Conservation (phyloP, 495 filamentous ascomycete species). For the Daldinia decipiens region DNA sequence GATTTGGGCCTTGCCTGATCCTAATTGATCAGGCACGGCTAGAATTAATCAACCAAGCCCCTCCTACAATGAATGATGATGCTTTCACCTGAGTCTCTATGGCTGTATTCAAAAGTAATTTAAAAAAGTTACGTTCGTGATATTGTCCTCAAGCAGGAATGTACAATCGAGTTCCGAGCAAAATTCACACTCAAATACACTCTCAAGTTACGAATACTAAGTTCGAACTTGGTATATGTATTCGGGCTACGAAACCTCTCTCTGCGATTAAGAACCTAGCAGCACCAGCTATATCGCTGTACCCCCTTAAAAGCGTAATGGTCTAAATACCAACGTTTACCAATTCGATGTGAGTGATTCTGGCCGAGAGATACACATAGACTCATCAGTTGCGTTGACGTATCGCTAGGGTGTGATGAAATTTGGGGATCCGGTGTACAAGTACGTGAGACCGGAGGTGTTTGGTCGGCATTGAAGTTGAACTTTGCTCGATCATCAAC, state of each 20-base stretch:
- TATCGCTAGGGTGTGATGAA: not conserved
- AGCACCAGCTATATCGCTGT: too few relatives aligned
- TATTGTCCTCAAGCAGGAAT: not conserved
- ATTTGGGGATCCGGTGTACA: too few relatives aligned
- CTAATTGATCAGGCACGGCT: not conserved
- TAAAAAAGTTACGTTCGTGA: not conserved
- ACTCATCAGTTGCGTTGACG: not conserved
- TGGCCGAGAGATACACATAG: not conserved
- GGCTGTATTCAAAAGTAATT: not conserved
- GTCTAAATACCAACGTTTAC: not conserved
- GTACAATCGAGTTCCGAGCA: not conserved
- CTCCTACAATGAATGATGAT: not conserved
- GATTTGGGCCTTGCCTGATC: too few relatives aligned
- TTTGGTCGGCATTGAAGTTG: not conserved
- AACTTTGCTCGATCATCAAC: not conserved
- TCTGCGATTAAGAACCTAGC: too few relatives aligned
- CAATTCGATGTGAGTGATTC: not conserved
- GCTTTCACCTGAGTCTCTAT: not conserved
- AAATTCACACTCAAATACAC: not conserved
- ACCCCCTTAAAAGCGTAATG: not conserved
- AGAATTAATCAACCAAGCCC: not conserved
- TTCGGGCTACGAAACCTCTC: too few relatives aligned
- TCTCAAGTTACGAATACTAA: not conserved
- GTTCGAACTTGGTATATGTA: too few relatives aligned
- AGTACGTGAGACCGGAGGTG: not conserved